These are phyloP conservation scores for Phytophthora nicotianae DNA, from an alignment of 352 stramenopile genomes.

Conservation along the genomic window DNA sequence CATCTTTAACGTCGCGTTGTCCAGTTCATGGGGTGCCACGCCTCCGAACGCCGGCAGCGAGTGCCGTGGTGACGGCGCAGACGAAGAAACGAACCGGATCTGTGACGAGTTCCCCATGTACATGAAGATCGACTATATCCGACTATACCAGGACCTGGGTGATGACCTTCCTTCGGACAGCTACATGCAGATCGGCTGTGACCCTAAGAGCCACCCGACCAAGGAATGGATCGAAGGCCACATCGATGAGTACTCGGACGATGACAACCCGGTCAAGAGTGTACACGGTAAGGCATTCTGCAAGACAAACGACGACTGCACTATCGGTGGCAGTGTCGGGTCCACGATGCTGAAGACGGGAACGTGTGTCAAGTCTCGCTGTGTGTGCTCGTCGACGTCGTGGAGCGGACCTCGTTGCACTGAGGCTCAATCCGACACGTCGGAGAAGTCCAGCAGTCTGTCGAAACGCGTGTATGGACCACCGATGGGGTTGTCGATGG, in stretches of 20 bases:
- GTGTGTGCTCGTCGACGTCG: conserved; percentile 48
- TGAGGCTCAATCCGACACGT: conserved; percentile 37
- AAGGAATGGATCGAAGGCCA: conserved; percentile 71
- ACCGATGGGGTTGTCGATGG: conserved; percentile 44
- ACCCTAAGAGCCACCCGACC: conserved; percentile 62
- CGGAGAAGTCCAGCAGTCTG: conserved; percentile 29
- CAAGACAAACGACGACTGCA: conserved; percentile 60
- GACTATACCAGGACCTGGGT: conserved; percentile 60
- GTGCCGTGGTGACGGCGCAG: conserved; percentile 58
- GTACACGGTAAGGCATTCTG: conserved; percentile 63
- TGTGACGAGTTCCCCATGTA: conserved; percentile 77
- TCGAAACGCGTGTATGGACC: conserved; percentile 45
- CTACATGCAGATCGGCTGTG: conserved; percentile 62
- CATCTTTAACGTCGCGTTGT: conserved; percentile 94
- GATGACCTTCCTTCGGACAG: conserved; percentile 46
- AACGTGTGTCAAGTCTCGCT: conserved; percentile 59
- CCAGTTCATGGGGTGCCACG: conserved; percentile 80
- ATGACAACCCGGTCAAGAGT: conserved; percentile 48
- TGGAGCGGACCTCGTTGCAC: conserved; percentile 66
- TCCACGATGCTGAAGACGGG: conserved; percentile 42
- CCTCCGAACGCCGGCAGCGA: conserved; percentile 52
- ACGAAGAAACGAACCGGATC: conserved; percentile 48
- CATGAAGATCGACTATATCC: conserved; percentile 81
- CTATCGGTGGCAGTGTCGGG: conserved; percentile 34
- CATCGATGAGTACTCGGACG: conserved; percentile 64